phyloP scores from a whole-genome alignment of 2,329 filamentous ascomycete genomes.

The Ophiostoma himal-ulmi region DNA sequence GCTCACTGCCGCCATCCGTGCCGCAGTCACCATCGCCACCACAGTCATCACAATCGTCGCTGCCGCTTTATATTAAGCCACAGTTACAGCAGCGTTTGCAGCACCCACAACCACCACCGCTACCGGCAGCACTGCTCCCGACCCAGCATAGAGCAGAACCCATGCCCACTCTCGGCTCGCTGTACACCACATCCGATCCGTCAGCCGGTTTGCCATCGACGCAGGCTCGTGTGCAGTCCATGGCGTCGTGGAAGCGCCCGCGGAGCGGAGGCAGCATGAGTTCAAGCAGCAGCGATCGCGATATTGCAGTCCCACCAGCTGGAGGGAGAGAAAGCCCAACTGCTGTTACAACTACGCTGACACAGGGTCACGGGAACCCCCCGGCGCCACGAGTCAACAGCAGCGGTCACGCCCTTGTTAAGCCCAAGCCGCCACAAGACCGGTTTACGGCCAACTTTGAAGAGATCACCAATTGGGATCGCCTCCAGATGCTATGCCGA shows the following conservation, averaged over 20 bases:
- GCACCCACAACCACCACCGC: neutral
- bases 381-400: neutral
- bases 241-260: conserved; percentile 17
- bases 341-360: neutral
- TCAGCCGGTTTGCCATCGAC: neutral
- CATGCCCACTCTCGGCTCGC: neutral
- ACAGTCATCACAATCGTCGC: neutral
- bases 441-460: neutral
- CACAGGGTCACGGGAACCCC: neutral
- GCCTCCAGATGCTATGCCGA: conserved; percentile 27
- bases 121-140: neutral
- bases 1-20: neutral
- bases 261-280: neutral
- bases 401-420: neutral
- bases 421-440: conserved; percentile 17
- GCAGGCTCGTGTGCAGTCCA: neutral
- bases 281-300: neutral
- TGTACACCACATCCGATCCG: neutral
- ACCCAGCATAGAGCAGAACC: neutral
- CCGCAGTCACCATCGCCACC: neutral
- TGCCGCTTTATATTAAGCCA: neutral
- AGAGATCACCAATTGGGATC: conserved; percentile 25
- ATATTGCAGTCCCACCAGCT: neutral
- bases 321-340: neutral
- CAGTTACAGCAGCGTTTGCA: neutral